Percentiles rank a stretch among this genome's conserved stretches.
These are phyloP conservation scores for Psilocybe tampanensis DNA, from an alignment of 768 basidiomycete genomes.

Conservation along the genomic window DNA sequence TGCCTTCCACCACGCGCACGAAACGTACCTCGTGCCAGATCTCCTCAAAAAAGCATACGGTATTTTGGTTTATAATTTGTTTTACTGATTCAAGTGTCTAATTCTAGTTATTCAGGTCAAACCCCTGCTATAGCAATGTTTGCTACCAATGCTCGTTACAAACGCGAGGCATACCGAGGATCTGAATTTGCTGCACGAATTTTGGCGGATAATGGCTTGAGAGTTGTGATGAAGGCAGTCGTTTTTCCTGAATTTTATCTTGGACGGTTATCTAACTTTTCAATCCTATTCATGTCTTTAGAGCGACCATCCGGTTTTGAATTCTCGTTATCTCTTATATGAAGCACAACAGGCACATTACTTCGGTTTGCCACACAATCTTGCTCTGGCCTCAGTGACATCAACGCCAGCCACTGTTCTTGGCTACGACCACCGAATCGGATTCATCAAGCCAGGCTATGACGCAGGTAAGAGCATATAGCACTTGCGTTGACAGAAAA, in stretches of 20 bases:
- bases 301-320: slow-evolving; percentile 64
- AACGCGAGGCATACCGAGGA: slow-evolving; percentile 79
- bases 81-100: neutral
- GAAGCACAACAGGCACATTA: slow-evolving; percentile 81
- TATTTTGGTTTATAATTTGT: slow-evolving; percentile 11
- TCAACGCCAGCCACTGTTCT: slow-evolving; percentile 69
- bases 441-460: slow-evolving; percentile 65
- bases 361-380: slow-evolving; percentile 65
- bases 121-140: slow-evolving; percentile 78
- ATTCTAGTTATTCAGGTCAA: slow-evolving; percentile 39
- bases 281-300: slow-evolving; percentile 19
- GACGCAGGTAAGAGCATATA: slow-evolving; percentile 62
- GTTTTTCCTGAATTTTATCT: neutral
- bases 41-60: slow-evolving; percentile 72
- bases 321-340: slow-evolving; percentile 72
- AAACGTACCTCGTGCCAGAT: slow-evolving; percentile 81
- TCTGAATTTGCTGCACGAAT: slow-evolving; percentile 78
- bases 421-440: slow-evolving; percentile 77
- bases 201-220: slow-evolving; percentile 65
- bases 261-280: neutral
- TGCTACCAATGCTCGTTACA: slow-evolving; percentile 56
- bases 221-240: slow-evolving; percentile 72
- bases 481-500: neutral
- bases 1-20: slow-evolving; percentile 78
- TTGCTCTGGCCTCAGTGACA: slow-evolving; percentile 73